These are phyloP conservation scores for Globisporangium nagaii DNA, from an alignment of 352 stramenopile genomes.

Conservation along the genomic window DNA sequence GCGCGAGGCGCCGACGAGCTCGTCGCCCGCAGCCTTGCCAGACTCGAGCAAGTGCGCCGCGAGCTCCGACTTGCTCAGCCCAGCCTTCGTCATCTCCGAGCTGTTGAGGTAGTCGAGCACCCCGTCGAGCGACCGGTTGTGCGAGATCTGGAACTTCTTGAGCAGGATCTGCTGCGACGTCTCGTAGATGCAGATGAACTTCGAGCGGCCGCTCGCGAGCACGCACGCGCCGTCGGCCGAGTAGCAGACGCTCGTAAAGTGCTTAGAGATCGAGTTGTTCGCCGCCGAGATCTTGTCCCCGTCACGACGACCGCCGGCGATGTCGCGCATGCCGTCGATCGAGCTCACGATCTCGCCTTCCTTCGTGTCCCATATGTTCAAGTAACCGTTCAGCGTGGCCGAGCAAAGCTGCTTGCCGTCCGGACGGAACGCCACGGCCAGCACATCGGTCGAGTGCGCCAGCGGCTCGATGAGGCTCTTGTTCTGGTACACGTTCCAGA, in stretches of 20 bases:
- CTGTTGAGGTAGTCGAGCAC: conserved; percentile 96
- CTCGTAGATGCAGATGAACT: conserved; percentile 99
- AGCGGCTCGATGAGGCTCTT: conserved; percentile 95
- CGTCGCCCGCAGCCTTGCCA: conserved; percentile 22
- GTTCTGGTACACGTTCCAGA: conserved; percentile 99
- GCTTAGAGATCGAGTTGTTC: conserved; percentile 92
- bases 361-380: conserved; percentile 98
- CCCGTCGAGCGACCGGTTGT: conserved; percentile 95
- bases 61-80: conserved; percentile 60
- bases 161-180: conserved; percentile 93
- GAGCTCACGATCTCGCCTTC: conserved; percentile 92
- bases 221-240: conserved; percentile 97
- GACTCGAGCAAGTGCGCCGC: conserved; percentile 56
- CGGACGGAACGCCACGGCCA: conserved; percentile 94
- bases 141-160: conserved; percentile 99
- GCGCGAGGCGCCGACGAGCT: conserved; percentile 76
- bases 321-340: conserved; percentile 97
- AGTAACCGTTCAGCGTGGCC: conserved; percentile 93
- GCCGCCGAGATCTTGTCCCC: conserved; percentile 78
- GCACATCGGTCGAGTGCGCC: conserved; percentile 94
- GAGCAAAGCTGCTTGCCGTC: conserved; percentile 96
- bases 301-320: conserved; percentile 89
- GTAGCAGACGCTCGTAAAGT: conserved; percentile 99
- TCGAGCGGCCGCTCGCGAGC: conserved; percentile 95
- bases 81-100: conserved; percentile 75